Conservation (phyloP, 1,284 basidiomycete species). For the Boletus subluridellus region DNA sequence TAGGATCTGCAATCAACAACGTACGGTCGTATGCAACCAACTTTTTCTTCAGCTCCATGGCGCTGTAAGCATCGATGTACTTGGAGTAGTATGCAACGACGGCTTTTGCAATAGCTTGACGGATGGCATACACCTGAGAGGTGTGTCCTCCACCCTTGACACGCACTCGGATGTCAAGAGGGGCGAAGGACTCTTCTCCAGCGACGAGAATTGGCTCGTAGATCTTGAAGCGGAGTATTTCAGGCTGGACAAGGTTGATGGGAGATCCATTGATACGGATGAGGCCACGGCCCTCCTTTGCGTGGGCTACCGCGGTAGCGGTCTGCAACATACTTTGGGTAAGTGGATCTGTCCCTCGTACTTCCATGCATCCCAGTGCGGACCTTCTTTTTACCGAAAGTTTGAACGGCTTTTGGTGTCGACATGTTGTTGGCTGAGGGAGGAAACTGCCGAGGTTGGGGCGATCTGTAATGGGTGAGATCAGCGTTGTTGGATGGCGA, state of each 20-base stretch:
- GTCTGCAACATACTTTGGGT: conserved; percentile 53
- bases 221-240: conserved; percentile 96
- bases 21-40: conserved; percentile 93
- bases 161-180: conserved; percentile 94
- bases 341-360: conserved; percentile 1
- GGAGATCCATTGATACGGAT: conserved; percentile 98
- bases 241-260: conserved; percentile 90
- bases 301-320: conserved; percentile 94
- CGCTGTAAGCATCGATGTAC: conserved; percentile 97
- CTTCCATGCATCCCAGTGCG: conserved; percentile 26
- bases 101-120: conserved; percentile 98
- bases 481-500: conserved; percentile 13
- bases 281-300: conserved; percentile 95
- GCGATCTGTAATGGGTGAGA: conserved; percentile 21
- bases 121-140: conserved; percentile 98
- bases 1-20: conserved; percentile 95
- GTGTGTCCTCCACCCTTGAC: conserved; percentile 99
- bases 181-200: conserved; percentile 79
- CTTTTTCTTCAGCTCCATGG: conserved; percentile 96
- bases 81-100: conserved; percentile 98
- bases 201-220: conserved; percentile 94
- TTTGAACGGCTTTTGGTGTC: conserved; percentile 85
- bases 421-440: conserved; percentile 54
- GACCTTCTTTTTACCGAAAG: conserved; percentile 98
- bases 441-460: conserved; percentile 13